phyloP scores from a whole-genome alignment of 140 eudicot species.

The Ambrosia hybrid region DNA sequence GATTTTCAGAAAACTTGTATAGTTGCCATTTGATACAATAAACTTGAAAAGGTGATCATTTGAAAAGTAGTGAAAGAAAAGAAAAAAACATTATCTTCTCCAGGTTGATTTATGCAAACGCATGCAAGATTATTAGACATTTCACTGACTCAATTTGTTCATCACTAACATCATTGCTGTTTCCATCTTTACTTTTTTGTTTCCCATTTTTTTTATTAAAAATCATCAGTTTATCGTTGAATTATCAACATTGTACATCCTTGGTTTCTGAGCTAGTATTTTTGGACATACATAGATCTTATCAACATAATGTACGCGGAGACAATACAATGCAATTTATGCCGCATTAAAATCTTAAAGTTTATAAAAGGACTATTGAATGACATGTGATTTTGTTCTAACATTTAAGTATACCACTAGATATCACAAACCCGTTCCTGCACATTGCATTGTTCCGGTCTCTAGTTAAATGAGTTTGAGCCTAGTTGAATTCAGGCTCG shows the following conservation, averaged over 20 bases:
- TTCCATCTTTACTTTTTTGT: conserved; percentile 28
- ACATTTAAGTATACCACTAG: too few species aligned
- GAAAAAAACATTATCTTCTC: conserved; percentile 22
- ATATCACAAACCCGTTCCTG: too few species aligned
- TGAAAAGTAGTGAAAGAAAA: background rate
- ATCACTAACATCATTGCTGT: conserved; percentile 38
- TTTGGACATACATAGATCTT: background rate
- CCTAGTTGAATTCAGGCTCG: too few species aligned
- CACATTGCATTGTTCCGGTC: too few species aligned
- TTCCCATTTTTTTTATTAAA: background rate
- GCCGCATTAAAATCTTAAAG: too few species aligned
- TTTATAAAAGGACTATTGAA: too few species aligned
- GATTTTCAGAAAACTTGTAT: too few species aligned
- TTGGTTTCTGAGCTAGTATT: background rate
- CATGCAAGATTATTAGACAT: conserved; percentile 43
- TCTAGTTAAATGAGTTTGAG: too few species aligned
- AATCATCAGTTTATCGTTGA: background rate
- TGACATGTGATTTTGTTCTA: too few species aligned
- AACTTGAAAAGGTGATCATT: too few species aligned
- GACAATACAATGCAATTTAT: background rate
- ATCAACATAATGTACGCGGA: background rate
- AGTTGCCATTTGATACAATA: too few species aligned
- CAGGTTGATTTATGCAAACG: conserved; percentile 36
- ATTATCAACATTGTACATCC: conserved; percentile 1
- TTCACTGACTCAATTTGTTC: conserved; percentile 36